Base-by-base conservation (phyloP, 768 basidiomycete genomes). In the Rhodotorula kratochvilovae region DNA sequence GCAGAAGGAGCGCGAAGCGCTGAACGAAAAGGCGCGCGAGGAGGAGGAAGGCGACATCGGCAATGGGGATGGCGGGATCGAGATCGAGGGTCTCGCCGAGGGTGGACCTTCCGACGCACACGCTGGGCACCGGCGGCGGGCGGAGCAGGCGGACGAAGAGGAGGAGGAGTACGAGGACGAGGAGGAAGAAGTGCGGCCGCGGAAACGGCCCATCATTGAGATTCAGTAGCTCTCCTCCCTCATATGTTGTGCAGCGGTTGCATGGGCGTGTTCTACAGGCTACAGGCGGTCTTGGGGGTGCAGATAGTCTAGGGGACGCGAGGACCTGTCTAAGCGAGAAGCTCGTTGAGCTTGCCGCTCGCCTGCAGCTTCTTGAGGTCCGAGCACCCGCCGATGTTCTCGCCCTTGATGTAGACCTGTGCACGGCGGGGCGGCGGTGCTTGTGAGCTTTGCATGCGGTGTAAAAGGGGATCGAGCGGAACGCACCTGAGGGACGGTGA, bases 1-100 rank as follows among this genome's bases (percentile, higher is more conserved):
- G 83, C 84, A 85, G 78, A 83, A 86, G 80, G 84, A 79, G 64
- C 79, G 80, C 61, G 78, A 80, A 8, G 85, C 85, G 63, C 73
- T 77, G 36, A 83, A 84, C 71, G 85, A 83, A 31, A 74, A 72
- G 58, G 79, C 78, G 31, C 76, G 76, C 12, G 77, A 71, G 29
- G 70, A 59, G 65, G 69, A 75, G 29, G 67, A 69, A 50, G 76
- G 66, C 23, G 72, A 76, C 19, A 72, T 59, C 13, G 73, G 64
- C 27, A 70, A 11, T 4, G 58, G 10, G 7, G 76, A 70, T 10
- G 74, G 54, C 19, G 77, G 76, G 3, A 61, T 76, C 64, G 76
- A 77, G 67, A 75, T 77, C 54, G 74, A 76, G 64, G 77, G 76
- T 6, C 63, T 78, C 2, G 72, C 27, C 25, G 72, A 72, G 35